Evolutionary conservation across 2,329 filamentous ascomycete species (phyloP).

Genomic region (Phialophora expanda): DNA sequence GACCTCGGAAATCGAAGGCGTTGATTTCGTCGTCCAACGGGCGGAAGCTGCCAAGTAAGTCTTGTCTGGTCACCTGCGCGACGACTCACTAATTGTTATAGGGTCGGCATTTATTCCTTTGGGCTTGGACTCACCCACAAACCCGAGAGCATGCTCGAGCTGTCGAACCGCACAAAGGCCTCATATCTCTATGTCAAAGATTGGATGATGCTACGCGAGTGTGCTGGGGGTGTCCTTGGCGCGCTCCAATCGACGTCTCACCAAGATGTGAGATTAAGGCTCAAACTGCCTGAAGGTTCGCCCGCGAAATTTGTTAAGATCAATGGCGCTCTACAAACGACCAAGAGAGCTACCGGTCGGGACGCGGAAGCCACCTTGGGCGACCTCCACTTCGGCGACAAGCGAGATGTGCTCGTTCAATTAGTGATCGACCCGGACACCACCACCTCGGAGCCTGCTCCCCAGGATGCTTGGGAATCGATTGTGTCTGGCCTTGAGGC

Average conservation of each 20-base stretch:
- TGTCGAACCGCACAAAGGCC: constrained; percentile 93
- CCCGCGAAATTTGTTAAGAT: constrained; percentile 99
- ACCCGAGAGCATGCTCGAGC: constrained; percentile 97
- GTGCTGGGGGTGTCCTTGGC: constrained; percentile 88
- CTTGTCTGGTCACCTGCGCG: constrained; percentile 4
- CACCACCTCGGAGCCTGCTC: constrained; percentile 78
- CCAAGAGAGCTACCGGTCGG: constrained; percentile 90
- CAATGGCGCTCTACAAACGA: constrained; percentile 92
- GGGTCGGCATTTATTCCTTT: constrained; percentile 94
- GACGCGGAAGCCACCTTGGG: constrained; percentile 92
- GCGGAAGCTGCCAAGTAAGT: constrained; percentile 93
- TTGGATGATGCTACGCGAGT: constrained; percentile 99
- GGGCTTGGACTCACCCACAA: constrained; percentile 96
- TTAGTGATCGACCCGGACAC: constrained; percentile 89
- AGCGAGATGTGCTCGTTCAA: constrained; percentile 91
- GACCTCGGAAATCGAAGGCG: constrained; percentile 89
- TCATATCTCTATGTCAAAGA: constrained; percentile 99
- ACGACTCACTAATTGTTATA: constrained; percentile 47
- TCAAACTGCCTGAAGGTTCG: constrained; percentile 91
- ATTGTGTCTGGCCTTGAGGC: constrained; percentile 95
- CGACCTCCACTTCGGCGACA: constrained; percentile 93
- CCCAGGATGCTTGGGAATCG: constrained; percentile 95
- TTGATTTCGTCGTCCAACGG: constrained; percentile 95
- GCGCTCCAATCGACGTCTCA: constrained; percentile 94
- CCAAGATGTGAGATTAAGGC: constrained; percentile 94